Evolutionary conservation across 192 early-diverging fungal species (phyloP), one percentile per base, ranked within the genome.

Genomic region (Coemansia sp.): DNA sequence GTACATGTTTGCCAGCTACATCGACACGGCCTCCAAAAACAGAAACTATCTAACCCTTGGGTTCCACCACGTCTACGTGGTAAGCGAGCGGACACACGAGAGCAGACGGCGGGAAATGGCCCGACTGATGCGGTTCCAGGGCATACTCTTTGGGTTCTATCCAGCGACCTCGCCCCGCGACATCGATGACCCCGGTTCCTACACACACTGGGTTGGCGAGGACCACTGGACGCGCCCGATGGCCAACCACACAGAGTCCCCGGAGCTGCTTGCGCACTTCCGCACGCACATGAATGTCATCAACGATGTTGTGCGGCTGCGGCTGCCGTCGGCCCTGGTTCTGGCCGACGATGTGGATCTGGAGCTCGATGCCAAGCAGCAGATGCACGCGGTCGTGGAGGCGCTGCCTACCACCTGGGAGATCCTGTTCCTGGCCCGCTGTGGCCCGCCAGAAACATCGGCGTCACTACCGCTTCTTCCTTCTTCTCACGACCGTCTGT

Each of bases 1-100:
- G 6, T 69, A 59, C 59, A 78, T 77, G 76, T 78, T 72, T 67
- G 57, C 67, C 19, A 72, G 76, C 67, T 78, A 72, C 70, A 72
- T 68, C 44, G 67, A 69, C 40, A 47, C 56, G 40, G 38, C 52
- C 16, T 49, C 67, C 4, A 37, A 37, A 21, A 62, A 61, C 50
- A 60, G 37, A 26, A 67, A 70, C 39, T 79, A 73, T 19, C 18
- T 70, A 26, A 60, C 53, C 7, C 71, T 79, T n/a, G 68, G 76
- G 6, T 64, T 79, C 41, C 48, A 59, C 60, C 70, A 73, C 44
- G 64, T 79, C 12, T 73, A 68, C 41, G 70, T 79, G 49, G 39
- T 61, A 19, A 73, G 70, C 41, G 21, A 59, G 26, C 65, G 67
- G 9, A 48, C 54, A 0, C n/a, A 63, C 48, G 56, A 59, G n/a